phyloP scores from a whole-genome alignment of 768 basidiomycete species.

The Leccinum fibrillosum region DNA sequence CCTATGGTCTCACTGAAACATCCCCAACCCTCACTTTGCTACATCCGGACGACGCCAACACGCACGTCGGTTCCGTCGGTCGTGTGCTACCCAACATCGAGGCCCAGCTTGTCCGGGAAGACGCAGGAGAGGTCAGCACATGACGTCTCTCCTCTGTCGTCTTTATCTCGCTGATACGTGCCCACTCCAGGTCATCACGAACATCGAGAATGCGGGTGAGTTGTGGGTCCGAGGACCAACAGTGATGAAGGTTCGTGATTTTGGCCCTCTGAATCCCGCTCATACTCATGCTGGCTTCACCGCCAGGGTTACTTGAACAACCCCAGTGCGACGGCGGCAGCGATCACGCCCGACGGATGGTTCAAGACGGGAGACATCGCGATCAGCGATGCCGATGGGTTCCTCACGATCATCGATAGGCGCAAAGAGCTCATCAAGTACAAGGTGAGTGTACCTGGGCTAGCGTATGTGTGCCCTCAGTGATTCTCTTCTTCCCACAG shows the following conservation, averaged over 20 bases:
- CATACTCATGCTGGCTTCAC: background rate
- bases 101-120: constrained; percentile 65
- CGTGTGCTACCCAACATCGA: constrained; percentile 71
- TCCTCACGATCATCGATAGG: constrained; percentile 71
- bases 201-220: constrained; percentile 57
- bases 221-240: constrained; percentile 77
- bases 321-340: constrained; percentile 58
- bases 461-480: background rate
- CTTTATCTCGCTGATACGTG: background rate
- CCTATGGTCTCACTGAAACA: constrained; percentile 81
- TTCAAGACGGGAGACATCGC: constrained; percentile 89
- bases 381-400: constrained; percentile 62
- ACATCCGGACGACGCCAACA: constrained; percentile 36
- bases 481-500: constrained; percentile 27
- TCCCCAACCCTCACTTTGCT: constrained; percentile 68
- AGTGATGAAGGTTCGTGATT: constrained; percentile 67
- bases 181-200: constrained; percentile 21
- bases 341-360: constrained; percentile 75
- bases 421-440: constrained; percentile 77
- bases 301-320: constrained; percentile 74
- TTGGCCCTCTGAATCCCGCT: background rate
- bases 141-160: no score
- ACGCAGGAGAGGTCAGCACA: constrained; percentile 42
- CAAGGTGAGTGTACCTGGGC: constrained; percentile 38
- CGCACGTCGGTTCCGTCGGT: constrained; percentile 67